Percentiles rank a stretch among this genome's conserved stretches.
Conservation (phyloP, 441 rosid species). For the Aleurites moluccanus region DNA sequence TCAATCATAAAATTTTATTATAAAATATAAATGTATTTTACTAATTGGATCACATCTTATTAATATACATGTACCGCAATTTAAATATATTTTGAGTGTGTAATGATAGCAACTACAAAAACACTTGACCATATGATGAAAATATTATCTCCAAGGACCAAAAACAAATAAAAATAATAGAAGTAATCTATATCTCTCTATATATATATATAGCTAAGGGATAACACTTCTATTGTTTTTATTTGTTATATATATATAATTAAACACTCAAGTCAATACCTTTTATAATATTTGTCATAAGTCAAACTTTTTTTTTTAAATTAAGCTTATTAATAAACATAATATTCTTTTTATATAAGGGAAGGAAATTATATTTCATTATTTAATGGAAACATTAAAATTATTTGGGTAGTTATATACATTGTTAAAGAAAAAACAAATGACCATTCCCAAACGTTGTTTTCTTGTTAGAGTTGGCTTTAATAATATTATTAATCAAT, state of each 20-base stretch:
- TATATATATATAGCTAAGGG: too few relatives aligned
- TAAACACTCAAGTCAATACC: background rate
- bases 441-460: background rate
- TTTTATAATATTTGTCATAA: background rate
- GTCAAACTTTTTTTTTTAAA: conserved; percentile 14
- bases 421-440: background rate
- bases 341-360: background rate
- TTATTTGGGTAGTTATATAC: background rate
- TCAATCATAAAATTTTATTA: too few relatives aligned
- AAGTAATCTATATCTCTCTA: too few relatives aligned
- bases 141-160: too few relatives aligned
- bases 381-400: conserved; percentile 16
- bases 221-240: too few relatives aligned
- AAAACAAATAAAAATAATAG: too few relatives aligned
- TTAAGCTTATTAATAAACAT: background rate
- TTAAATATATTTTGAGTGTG: too few relatives aligned
- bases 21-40: too few relatives aligned
- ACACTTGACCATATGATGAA: background rate
- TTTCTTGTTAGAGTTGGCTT: conserved; percentile 1
- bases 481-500: background rate
- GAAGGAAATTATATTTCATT: conserved; percentile 1
- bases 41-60: too few relatives aligned
- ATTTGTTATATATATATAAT: background rate
- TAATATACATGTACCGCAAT: too few relatives aligned
- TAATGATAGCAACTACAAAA: background rate